phyloP scores from a whole-genome alignment of 768 basidiomycete genomes.

The Xanthoconium stramineum region DNA sequence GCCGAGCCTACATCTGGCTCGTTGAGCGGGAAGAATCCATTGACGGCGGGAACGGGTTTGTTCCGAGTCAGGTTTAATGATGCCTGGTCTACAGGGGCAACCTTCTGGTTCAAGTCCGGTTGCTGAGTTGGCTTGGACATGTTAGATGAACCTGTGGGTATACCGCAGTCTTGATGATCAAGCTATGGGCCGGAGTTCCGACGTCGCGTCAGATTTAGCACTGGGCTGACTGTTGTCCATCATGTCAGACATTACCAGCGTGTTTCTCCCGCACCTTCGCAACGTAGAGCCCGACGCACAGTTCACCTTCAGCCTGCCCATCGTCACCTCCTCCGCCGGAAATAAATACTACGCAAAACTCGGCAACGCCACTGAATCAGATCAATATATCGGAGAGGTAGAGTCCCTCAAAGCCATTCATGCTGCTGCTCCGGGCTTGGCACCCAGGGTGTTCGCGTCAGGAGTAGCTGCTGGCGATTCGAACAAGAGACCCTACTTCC shows the following conservation, averaged over 20 bases:
- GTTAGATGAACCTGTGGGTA: too few relatives aligned
- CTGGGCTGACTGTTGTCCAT: neutral
- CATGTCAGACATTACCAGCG: slow-evolving; percentile 17
- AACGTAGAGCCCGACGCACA: slow-evolving; percentile 48
- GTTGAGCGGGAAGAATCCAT: slow-evolving; percentile 59
- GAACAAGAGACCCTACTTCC: slow-evolving; percentile 52
- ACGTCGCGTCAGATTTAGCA: neutral
- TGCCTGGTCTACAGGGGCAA: neutral
- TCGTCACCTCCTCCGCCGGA: slow-evolving; percentile 55
- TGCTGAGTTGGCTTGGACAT: neutral
- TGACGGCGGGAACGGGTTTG: slow-evolving; percentile 44
- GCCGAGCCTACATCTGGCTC: slow-evolving; percentile 53
- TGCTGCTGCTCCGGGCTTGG: slow-evolving; percentile 64
- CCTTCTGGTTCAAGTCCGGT: neutral
- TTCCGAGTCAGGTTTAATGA: slow-evolving; percentile 39
- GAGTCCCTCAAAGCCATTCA: slow-evolving; percentile 64
- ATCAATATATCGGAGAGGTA: slow-evolving; percentile 68
- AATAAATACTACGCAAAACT: slow-evolving; percentile 60
- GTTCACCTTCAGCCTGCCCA: slow-evolving; percentile 45
- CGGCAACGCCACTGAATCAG: slow-evolving; percentile 48
- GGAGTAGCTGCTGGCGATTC: slow-evolving; percentile 35
- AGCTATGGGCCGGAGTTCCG: too few relatives aligned
- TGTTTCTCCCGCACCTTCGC: slow-evolving; percentile 44
- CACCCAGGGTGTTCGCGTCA: slow-evolving; percentile 52
- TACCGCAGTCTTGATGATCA: too few relatives aligned